Conservation (phyloP, 2,329 filamentous ascomycete genomes). For the Paecilomyces dactylethromorphus region DNA sequence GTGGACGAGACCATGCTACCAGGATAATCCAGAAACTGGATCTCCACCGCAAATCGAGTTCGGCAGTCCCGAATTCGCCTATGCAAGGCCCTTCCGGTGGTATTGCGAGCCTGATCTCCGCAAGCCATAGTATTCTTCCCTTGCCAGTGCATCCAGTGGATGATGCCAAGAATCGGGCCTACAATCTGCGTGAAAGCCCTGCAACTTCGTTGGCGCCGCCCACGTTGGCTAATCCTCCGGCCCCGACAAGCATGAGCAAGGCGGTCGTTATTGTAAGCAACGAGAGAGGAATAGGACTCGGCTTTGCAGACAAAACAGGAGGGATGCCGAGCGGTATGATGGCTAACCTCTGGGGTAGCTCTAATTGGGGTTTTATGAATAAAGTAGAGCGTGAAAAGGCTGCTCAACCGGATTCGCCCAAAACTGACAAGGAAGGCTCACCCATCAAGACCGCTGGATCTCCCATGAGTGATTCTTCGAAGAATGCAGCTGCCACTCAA, state of each 20-base stretch:
- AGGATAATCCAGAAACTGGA: conserved; percentile 92
- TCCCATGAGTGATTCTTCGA: conserved; percentile 19
- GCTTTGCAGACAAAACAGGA: conserved; percentile 55
- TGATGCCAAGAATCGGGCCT: conserved; percentile 26
- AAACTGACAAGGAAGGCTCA: conserved; percentile 11
- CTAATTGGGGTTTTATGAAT: conserved; percentile 68
- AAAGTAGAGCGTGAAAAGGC: conserved; percentile 52
- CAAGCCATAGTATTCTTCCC: conserved; percentile 72
- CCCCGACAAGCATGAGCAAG: conserved; percentile 79
- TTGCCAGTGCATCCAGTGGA: conserved; percentile 37
- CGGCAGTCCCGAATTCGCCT: conserved; percentile 46
- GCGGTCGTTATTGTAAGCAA: conserved; percentile 74
- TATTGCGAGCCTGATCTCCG: conserved; percentile 78
- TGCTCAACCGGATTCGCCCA: conserved; percentile 22
- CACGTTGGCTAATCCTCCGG: conserved; percentile 76
- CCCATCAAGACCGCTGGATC: conserved; percentile 13
- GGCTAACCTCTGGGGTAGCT: conserved; percentile 91
- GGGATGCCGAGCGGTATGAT: conserved; percentile 77
- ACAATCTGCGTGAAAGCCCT: conserved; percentile 39
- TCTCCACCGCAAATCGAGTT: conserved; percentile 68
- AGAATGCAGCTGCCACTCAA: conserved; percentile 12
- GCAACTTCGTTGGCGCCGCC: conserved; percentile 67
- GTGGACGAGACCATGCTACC: conserved; percentile 71
- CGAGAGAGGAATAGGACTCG: conserved; percentile 62
- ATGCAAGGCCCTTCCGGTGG: conserved; percentile 50